phyloP scores from a whole-genome alignment of 2,329 filamentous ascomycete species.

The Cordyceps cateniannulata region DNA sequence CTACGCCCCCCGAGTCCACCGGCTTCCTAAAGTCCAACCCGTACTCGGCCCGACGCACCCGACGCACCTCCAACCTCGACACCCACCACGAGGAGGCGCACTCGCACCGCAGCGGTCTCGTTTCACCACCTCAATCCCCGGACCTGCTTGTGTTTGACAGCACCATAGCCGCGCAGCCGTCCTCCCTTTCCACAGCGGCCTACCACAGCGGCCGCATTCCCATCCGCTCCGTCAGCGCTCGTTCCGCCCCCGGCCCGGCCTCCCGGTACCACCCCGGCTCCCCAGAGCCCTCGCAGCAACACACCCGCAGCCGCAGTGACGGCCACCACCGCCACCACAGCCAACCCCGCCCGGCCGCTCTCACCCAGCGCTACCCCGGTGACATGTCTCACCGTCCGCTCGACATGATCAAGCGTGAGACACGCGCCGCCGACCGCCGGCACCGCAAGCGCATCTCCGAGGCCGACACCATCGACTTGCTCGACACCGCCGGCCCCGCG shows the following conservation, averaged over 20 bases:
- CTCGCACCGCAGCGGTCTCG: conserved; percentile 15
- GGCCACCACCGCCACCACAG: background rate
- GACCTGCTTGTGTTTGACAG: conserved; percentile 16
- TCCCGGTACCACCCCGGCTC: background rate
- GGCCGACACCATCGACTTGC: conserved; percentile 72
- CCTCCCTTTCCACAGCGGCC: conserved; percentile 18
- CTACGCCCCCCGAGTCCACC: conserved; percentile 49
- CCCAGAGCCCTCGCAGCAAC: background rate
- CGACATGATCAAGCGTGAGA: conserved; percentile 57
- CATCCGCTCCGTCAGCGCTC: conserved; percentile 18
- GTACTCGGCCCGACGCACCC: conserved; percentile 20
- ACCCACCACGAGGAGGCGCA: conserved; percentile 15
- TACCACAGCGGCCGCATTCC: conserved; percentile 21
- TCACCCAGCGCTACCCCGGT: conserved; percentile 43
- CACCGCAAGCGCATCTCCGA: conserved; percentile 60
- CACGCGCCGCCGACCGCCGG: conserved; percentile 58
- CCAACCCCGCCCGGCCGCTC: background rate
- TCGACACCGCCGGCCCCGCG: conserved; percentile 60
- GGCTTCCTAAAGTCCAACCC: conserved; percentile 44
- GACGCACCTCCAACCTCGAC: conserved; percentile 13
- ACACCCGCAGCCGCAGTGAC: conserved; percentile 10
- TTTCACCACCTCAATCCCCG: conserved; percentile 13
- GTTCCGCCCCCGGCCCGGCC: background rate
- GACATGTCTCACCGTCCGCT: conserved; percentile 61
- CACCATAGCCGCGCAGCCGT: conserved; percentile 14